These are phyloP conservation scores for Letharia lupina DNA, from an alignment of 495 filamentous ascomycete genomes.

Conservation along the genomic window DNA sequence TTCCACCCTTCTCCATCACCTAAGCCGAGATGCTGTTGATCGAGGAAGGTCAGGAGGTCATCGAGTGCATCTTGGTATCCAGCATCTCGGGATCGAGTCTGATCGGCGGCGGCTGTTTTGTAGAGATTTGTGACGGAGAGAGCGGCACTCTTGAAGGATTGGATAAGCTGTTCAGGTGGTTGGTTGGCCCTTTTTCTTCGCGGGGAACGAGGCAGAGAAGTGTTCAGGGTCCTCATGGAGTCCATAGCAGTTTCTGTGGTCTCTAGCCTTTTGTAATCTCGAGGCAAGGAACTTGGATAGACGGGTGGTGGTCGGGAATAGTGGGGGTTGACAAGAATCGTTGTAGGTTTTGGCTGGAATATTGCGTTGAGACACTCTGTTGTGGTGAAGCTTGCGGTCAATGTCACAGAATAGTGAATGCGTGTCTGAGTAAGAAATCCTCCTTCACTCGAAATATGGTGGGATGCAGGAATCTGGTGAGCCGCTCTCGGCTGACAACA, in stretches of 20 bases:
- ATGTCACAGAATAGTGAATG: not conserved
- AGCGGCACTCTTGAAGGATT: slow-evolving; percentile 85
- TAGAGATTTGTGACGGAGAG: slow-evolving; percentile 94
- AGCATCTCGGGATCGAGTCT: slow-evolving; percentile 60
- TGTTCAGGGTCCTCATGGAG: slow-evolving; percentile 67
- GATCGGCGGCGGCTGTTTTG: slow-evolving; percentile 72
- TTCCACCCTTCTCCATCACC: slow-evolving; percentile 72
- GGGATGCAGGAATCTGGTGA: not conserved
- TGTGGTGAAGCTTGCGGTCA: no score
- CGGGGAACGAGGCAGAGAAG: slow-evolving; percentile 47
- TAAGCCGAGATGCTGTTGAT: slow-evolving; percentile 67
- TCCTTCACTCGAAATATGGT: not conserved
- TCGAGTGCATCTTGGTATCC: slow-evolving; percentile 95
- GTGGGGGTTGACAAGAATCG: not conserved
- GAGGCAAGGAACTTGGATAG: not conserved
- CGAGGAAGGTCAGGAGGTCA: slow-evolving; percentile 75
- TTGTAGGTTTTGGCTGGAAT: not conserved
- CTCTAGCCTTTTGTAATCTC: not conserved
- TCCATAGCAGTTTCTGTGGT: slow-evolving; percentile 45
- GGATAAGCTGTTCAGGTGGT: slow-evolving; percentile 70
- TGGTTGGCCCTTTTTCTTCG: slow-evolving; percentile 42
- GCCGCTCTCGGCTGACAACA: slow-evolving; percentile 9
- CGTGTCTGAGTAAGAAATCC: not conserved
- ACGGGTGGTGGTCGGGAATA: not conserved
- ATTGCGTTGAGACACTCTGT: not conserved